These are phyloP conservation scores for Sphaerostilbella broomeana DNA, from an alignment of 2,329 filamentous ascomycete species.

Conservation along the genomic window DNA sequence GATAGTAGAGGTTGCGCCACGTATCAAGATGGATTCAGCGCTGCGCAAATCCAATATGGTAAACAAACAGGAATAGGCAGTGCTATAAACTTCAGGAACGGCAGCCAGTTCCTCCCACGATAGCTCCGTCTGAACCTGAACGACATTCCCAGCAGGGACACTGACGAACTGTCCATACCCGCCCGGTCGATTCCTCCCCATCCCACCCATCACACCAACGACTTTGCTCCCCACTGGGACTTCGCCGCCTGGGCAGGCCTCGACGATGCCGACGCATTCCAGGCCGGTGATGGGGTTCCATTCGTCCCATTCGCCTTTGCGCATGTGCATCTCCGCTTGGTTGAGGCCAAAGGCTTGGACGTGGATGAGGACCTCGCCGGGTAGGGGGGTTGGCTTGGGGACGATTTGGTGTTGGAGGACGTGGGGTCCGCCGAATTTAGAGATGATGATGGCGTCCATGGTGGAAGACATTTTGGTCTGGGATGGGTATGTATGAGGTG, in stretches of 20 bases:
- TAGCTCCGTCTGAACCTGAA: conserved; percentile 3
- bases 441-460: conserved; percentile 12
- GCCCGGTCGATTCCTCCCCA: conserved; percentile 33
- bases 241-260: conserved; percentile 27
- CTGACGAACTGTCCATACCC: conserved; percentile 29
- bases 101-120: conserved; percentile 9
- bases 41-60: conserved; percentile 3
- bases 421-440: conserved; percentile 5
- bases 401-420: conserved; percentile 7
- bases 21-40: conserved; percentile 7
- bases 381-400: conserved; percentile 14
- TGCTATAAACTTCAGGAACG: conserved; percentile 8
- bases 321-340: conserved; percentile 41
- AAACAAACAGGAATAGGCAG: conserved; percentile 8
- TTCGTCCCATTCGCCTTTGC: conserved; percentile 35
- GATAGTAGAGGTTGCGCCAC: conserved; percentile 10
- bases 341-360: conserved; percentile 38
- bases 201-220: conserved; percentile 35
- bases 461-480: neutral
- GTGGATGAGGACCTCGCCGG: conserved; percentile 27
- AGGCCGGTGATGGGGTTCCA: conserved; percentile 32
- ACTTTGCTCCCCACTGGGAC: conserved; percentile 28
- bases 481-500: neutral
- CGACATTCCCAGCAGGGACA: conserved; percentile 1
- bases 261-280: conserved; percentile 37